These are phyloP conservation scores for Didymosphaeria variabile DNA, from an alignment of 2,329 filamentous ascomycete genomes.

Conservation along the genomic window DNA sequence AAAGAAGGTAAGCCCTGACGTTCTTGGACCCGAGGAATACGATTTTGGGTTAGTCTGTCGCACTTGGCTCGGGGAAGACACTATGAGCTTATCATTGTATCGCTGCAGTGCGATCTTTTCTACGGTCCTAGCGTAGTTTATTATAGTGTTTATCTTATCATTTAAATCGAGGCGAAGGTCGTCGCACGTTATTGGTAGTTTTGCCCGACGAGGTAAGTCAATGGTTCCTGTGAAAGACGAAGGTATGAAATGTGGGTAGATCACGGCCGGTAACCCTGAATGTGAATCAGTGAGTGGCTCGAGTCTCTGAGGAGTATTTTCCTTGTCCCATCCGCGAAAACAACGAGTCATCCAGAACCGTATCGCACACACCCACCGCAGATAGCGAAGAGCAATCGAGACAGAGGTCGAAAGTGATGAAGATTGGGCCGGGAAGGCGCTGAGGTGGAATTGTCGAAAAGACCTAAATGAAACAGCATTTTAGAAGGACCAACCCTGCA, in stretches of 20 bases:
- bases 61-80: neutral
- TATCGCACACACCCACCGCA: too few relatives aligned
- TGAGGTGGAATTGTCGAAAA: too few relatives aligned
- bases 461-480: too few relatives aligned
- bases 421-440: too few relatives aligned
- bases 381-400: too few relatives aligned
- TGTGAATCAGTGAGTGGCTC: neutral
- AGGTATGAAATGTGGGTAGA: too few relatives aligned
- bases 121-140: slow-evolving; percentile 23
- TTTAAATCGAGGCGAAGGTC: too few relatives aligned
- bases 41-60: neutral
- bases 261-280: too few relatives aligned
- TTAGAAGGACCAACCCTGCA: too few relatives aligned
- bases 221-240: slow-evolving; percentile 11
- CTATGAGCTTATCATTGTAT: neutral
- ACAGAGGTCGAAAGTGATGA: too few relatives aligned
- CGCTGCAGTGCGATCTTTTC: slow-evolving; percentile 9
- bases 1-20: neutral
- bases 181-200: too few relatives aligned
- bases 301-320: slow-evolving; percentile 45
- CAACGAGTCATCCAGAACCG: too few relatives aligned
- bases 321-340: slow-evolving; percentile 26
- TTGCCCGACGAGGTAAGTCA: slow-evolving; percentile 30
- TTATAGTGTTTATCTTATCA: slow-evolving; percentile 13
- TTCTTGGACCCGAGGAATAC: slow-evolving; percentile 1